These are phyloP conservation scores for Lepiota brunneoincarnata DNA, from an alignment of 768 basidiomycete genomes.

Conservation along the genomic window DNA sequence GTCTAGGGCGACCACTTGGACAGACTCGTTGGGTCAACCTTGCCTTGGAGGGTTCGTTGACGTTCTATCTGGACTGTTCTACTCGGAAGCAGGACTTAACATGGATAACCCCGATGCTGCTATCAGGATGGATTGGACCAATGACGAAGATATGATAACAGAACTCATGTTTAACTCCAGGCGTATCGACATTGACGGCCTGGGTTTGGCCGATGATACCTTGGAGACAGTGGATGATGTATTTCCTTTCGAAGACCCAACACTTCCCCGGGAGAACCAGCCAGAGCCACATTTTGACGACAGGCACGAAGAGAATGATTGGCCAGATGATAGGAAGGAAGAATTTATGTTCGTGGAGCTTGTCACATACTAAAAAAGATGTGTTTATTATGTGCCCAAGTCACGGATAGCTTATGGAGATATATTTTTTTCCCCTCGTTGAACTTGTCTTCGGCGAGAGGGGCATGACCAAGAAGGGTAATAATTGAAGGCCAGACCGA, in stretches of 20 bases:
- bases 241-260: background rate
- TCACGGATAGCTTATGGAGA: background rate
- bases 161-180: background rate
- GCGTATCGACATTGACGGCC: background rate
- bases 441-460: constrained; percentile 1
- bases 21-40: background rate
- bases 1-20: background rate
- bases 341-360: constrained; percentile 1
- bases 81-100: constrained; percentile 1
- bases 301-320: background rate
- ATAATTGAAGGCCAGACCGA: constrained; percentile 9
- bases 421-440: background rate
- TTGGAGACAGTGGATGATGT: background rate
- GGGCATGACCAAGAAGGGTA: constrained; percentile 10
- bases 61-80: constrained; percentile 5
- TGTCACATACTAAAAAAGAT: background rate
- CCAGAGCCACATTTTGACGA: background rate
- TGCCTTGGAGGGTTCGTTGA: constrained; percentile 3
- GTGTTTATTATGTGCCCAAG: background rate
- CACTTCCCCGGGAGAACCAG: background rate
- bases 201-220: background rate
- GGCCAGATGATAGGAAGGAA: background rate
- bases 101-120: background rate
- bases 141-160: background rate
- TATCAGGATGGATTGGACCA: constrained; percentile 2